Evolutionary conservation across 192 early-diverging fungal genomes (phyloP).

Genomic region (Gryganskiella cystojenkinii): DNA sequence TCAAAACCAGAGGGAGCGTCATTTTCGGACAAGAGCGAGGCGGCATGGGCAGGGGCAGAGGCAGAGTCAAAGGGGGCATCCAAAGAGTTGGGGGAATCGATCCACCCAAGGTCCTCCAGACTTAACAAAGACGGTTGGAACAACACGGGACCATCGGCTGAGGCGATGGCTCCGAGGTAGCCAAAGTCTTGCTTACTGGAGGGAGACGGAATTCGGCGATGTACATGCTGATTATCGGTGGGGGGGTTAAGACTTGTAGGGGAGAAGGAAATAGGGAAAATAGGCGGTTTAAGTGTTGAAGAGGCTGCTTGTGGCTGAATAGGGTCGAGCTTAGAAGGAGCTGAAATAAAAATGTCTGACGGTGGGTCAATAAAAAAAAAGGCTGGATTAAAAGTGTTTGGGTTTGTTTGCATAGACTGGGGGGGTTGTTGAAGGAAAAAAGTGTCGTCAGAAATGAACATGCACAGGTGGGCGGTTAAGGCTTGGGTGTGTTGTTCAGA

Average conservation of each 20-base stretch:
- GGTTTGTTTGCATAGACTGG: constrained; percentile 22
- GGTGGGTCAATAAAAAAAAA: constrained; percentile 39
- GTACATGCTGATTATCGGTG: constrained; percentile 10
- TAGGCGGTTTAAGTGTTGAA: constrained; percentile 29
- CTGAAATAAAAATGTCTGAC: constrained; percentile 27
- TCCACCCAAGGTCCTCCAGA: constrained; percentile 32
- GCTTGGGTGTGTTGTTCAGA: constrained; percentile 42
- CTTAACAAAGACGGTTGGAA: constrained; percentile 20
- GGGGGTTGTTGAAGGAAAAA: constrained; percentile 12
- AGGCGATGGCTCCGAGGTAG: constrained; percentile 9
- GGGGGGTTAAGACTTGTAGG: constrained; percentile 11
- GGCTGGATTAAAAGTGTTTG: constrained; percentile 29
- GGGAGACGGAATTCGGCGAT: neutral
- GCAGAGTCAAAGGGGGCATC: constrained; percentile 25
- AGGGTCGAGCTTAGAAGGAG: constrained; percentile 15
- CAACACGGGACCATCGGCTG: constrained; percentile 15
- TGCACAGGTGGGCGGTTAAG: constrained; percentile 34
- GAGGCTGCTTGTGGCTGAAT: constrained; percentile 17
- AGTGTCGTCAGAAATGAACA: constrained; percentile 46
- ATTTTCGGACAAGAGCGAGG: constrained; percentile 13
- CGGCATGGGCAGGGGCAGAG: constrained; percentile 24
- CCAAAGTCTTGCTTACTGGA: neutral
- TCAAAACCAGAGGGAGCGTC: constrained; percentile 49
- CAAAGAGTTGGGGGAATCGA: constrained; percentile 12
- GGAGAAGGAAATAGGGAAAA: constrained; percentile 17